Percentiles rank a stretch among this genome's conserved stretches.
Evolutionary conservation across 257 asterid species (phyloP).

Genomic region (Cruciata laevipes): DNA sequence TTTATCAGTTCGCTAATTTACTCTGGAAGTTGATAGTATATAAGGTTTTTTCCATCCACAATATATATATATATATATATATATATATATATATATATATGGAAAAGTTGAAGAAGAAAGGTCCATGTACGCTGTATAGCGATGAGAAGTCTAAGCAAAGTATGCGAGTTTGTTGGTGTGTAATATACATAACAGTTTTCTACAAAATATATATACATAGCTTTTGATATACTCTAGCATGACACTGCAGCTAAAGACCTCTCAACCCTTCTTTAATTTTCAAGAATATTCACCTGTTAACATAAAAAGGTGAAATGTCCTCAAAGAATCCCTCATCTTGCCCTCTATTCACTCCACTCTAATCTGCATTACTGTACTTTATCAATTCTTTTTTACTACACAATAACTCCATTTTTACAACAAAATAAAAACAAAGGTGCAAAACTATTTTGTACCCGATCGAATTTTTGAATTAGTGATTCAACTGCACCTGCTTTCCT

Average conservation of each 20-base stretch:
- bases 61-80: too few species aligned
- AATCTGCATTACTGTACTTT: not conserved
- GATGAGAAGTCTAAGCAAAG: constrained; percentile 21
- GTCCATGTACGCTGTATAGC: not conserved
- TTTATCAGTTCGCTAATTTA: too few species aligned
- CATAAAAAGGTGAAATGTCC: constrained; percentile 66
- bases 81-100: too few species aligned
- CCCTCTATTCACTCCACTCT: constrained; percentile 59
- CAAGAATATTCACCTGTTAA: constrained; percentile 1
- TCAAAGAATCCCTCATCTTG: constrained; percentile 37
- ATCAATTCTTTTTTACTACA: not conserved
- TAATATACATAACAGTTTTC: constrained; percentile 7
- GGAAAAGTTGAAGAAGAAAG: not conserved
- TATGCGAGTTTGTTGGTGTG: constrained; percentile 44
- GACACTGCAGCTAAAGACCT: constrained; percentile 37
- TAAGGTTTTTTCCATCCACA: too few species aligned
- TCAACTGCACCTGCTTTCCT: too few species aligned
- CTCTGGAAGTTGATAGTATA: too few species aligned
- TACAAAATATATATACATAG: constrained; percentile 11
- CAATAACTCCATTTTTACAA: too few species aligned
- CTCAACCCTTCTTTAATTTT: constrained; percentile 13
- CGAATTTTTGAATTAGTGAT: too few species aligned
- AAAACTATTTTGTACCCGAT: too few species aligned
- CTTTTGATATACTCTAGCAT: constrained; percentile 62
- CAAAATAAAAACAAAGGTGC: too few species aligned